Evolutionary conservation across 2,329 filamentous ascomycete genomes (phyloP).

Genomic region (Chaetomium strumarium): DNA sequence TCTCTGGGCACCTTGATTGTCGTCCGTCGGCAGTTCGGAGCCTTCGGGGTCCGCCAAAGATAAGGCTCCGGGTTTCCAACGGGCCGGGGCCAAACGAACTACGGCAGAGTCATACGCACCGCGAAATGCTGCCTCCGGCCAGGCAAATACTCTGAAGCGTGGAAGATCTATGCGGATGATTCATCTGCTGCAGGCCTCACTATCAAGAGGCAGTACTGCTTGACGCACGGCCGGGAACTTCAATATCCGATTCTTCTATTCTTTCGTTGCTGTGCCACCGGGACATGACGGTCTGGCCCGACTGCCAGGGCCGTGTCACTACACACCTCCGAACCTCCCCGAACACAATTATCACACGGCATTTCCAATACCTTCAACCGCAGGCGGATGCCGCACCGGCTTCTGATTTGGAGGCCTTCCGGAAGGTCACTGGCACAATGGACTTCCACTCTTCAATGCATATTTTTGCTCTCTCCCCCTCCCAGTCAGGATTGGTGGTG

Average conservation of each 20-base stretch:
- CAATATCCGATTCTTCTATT: neutral
- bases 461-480: no score
- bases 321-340: neutral
- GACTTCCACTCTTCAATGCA: no score
- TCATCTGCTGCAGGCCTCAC: no score
- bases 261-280: neutral
- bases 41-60: neutral
- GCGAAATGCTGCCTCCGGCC: neutral
- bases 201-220: no score
- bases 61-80: neutral
- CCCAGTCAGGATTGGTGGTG: neutral
- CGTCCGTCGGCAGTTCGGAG: neutral
- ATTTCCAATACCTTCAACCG: no score
- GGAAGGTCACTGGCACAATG: no score
- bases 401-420: no score
- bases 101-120: neutral
- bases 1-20: neutral
- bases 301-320: conserved; percentile 2
- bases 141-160: no score
- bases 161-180: no score
- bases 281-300: neutral
- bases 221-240: no score
- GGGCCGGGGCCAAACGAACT: conserved; percentile 1
- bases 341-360: no score
- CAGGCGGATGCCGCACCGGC: no score